A percentile compares a stretch with the other conserved stretches of the same genome.
Conservation (phyloP, 1,284 basidiomycete species). For the Cutaneotrichosporon spelunceum region DNA sequence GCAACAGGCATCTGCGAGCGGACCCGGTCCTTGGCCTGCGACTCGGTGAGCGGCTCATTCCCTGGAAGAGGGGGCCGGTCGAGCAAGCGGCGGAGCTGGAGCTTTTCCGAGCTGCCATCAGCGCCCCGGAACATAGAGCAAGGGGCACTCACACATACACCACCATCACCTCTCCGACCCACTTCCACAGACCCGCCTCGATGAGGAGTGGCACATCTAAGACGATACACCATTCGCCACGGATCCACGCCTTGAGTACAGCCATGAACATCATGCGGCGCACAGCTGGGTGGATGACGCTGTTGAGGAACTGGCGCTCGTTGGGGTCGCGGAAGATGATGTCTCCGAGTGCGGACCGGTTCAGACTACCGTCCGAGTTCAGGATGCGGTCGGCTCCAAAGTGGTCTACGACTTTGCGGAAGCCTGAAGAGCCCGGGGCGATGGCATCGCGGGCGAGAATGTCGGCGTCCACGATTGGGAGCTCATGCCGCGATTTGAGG, state of each 20-base stretch:
- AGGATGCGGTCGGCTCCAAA: constrained; percentile 71
- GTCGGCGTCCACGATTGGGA: constrained; percentile 91
- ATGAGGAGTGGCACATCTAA: constrained; percentile 92
- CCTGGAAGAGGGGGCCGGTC: constrained; percentile 56
- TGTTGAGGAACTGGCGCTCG: constrained; percentile 72
- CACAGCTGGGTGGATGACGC: constrained; percentile 87
- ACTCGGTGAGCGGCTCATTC: constrained; percentile 55
- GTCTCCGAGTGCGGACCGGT: constrained; percentile 77
- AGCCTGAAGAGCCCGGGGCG: constrained; percentile 73
- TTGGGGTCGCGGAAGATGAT: constrained; percentile 77
- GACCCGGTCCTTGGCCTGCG: constrained; percentile 66
- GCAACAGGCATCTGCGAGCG: constrained; percentile 76
- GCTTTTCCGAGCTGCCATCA: constrained; percentile 56
- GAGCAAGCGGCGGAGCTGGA: constrained; percentile 77
- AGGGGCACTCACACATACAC: constrained; percentile 61
- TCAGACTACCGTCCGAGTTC: constrained; percentile 65
- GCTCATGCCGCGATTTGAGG: constrained; percentile 57
- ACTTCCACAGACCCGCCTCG: constrained; percentile 81
- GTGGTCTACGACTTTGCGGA: constrained; percentile 62
- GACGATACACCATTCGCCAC: constrained; percentile 72
- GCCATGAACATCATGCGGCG: constrained; percentile 68
- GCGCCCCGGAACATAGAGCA: constrained; percentile 49
- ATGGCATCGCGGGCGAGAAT: constrained; percentile 83
- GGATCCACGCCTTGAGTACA: constrained; percentile 70
- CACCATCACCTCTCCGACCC: constrained; percentile 77